These are phyloP conservation scores for Hibiscus trionum DNA, from an alignment of 345 rosid genomes.

Conservation along the genomic window DNA sequence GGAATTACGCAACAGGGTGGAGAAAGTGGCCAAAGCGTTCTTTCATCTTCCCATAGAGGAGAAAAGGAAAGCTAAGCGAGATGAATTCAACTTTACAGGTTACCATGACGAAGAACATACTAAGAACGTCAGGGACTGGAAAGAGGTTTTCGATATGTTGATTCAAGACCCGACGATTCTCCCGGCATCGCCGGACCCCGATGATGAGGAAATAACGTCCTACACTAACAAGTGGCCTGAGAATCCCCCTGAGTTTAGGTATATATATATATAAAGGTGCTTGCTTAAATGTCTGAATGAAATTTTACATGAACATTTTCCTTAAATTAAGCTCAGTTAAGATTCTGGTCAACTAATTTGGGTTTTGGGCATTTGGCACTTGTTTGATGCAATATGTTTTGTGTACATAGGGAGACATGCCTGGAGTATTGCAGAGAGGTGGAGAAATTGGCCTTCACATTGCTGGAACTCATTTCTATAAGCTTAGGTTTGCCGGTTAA, in stretches of 20 bases:
- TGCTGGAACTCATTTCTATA: conserved; percentile 45
- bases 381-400: not conserved
- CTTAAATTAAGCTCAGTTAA: not conserved
- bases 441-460: conserved; percentile 37
- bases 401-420: conserved; percentile 30
- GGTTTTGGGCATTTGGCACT: not conserved
- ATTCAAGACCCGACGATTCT: conserved; percentile 40
- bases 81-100: conserved; percentile 39
- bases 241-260: conserved; percentile 43
- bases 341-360: not conserved
- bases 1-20: conserved; percentile 25
- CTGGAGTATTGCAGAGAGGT: conserved; percentile 41
- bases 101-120: conserved; percentile 62
- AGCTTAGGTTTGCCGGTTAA: conserved; percentile 48
- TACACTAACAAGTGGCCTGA: conserved; percentile 56
- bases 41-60: conserved; percentile 42
- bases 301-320: not conserved
- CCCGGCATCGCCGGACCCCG: conserved; percentile 37
- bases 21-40: conserved; percentile 31
- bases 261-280: not conserved
- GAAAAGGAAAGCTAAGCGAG: conserved; percentile 47
- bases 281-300: not conserved
- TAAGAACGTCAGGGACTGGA: conserved; percentile 61
- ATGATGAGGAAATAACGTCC: conserved; percentile 28
- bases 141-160: conserved; percentile 52